Base-by-base conservation (phyloP, 495 filamentous ascomycete species). In the Aspergillus biplanus region DNA sequence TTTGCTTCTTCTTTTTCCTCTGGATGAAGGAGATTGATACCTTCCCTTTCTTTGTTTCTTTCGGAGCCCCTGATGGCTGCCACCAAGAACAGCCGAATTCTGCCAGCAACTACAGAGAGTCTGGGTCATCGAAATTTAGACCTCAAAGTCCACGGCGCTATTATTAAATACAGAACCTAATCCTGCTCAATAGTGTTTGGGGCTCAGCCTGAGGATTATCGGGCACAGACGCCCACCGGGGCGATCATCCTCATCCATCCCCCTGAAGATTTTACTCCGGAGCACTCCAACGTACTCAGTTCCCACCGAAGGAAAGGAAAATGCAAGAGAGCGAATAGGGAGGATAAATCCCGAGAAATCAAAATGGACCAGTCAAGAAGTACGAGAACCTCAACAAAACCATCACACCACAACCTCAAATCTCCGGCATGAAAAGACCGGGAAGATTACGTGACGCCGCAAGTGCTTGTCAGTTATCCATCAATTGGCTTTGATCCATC, bases 401-500 rank as follows among this genome's bases (percentile, higher is more conserved):
- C 21, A 44, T 44, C 39, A 7, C 11, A 44, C 39, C 39, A 44
- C 39, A 44, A 44, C 39, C 39, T 44, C n/a, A 11, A 44, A 7
- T 44, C 27, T 31, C 27, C 47, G 47, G 6, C 47, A 18, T 18
- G 5, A 49, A 49, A 18, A 15, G 16, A 4, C 47, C 21, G 16
- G 27, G 5, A 33, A 15, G 52, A 50, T 7, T 54, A 34, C 52
- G 34, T 33, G 27, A 33, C 12, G 52, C 21, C 13, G 52, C 27
- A 12, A 33, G 52, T 18, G 47, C 16, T 6, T 27, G 16, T 27
- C 15, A 16, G 47, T 49, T 49, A 44, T 11, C 47, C 47, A 49
- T 21, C 47, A 50, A 4, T 50, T 27, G 47, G 47, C 47, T 11
- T 49, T 47, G 33, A 48, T 37, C 15, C 42, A 48, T 61, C 48